Evolutionary conservation across 2,329 filamentous ascomycete species (phyloP).

Genomic region (Colletotrichum tamarilloi): DNA sequence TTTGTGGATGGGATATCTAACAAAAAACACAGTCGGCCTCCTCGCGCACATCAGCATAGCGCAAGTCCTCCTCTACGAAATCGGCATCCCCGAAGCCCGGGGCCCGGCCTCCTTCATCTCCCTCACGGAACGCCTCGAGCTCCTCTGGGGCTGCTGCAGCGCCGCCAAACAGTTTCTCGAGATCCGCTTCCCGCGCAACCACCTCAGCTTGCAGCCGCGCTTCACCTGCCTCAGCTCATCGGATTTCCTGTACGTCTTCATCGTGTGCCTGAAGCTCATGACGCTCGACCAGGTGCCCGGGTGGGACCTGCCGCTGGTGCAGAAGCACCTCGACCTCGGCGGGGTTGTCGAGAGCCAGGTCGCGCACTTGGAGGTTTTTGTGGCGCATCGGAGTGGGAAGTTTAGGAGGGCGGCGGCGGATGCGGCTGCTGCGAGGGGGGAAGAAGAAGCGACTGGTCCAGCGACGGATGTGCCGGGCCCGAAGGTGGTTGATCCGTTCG

Average conservation of each 20-base stretch:
- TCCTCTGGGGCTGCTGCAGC: constrained; percentile 58
- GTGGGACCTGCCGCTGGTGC: constrained; percentile 54
- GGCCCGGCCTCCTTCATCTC: constrained; percentile 45
- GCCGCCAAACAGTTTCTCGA: constrained; percentile 54
- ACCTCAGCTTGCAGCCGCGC: constrained; percentile 46
- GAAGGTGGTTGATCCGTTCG: constrained; percentile 32
- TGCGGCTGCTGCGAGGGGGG: not conserved
- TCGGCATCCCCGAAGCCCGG: constrained; percentile 54
- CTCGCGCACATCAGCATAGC: constrained; percentile 56
- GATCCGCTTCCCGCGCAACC: constrained; percentile 43
- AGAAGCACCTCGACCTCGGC: constrained; percentile 49
- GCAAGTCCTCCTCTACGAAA: constrained; percentile 59
- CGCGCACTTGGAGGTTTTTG: constrained; percentile 42
- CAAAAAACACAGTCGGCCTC: constrained; percentile 49
- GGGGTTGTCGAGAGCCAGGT: constrained; percentile 45
- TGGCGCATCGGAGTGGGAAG: constrained; percentile 38
- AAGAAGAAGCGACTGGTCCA: not conserved
- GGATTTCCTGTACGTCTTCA: constrained; percentile 59
- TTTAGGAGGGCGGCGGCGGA: not conserved
- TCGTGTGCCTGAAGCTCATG: constrained; percentile 59
- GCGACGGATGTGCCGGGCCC: constrained; percentile 11
- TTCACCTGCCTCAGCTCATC: constrained; percentile 57
- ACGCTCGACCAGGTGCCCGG: constrained; percentile 54
- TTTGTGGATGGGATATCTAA: not conserved
- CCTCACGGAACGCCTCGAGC: constrained; percentile 52